Percentiles rank a stretch among this genome's conserved stretches.
Evolutionary conservation across 164 flowering plant species (phyloP).

Genomic region (Nymphaea colorata): DNA sequence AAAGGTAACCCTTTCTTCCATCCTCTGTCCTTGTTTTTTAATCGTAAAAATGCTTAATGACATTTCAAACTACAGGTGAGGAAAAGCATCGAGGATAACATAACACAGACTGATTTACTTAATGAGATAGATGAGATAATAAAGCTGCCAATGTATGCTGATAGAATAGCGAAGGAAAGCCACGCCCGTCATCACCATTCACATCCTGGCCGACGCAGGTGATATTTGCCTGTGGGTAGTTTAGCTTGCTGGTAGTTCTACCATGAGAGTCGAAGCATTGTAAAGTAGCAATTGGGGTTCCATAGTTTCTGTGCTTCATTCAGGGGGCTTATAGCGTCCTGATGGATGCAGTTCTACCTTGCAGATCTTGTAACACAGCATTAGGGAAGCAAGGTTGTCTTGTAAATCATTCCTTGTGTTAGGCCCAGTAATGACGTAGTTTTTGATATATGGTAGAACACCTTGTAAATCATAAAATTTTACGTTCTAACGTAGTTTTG

Average conservation of each 20-base stretch:
- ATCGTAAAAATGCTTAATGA: neutral
- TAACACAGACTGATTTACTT: slow-evolving; percentile 70
- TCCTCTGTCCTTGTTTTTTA: neutral
- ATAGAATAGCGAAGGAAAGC: slow-evolving; percentile 63
- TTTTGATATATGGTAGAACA: too few relatives aligned
- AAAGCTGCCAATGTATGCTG: slow-evolving; percentile 94
- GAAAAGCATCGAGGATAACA: slow-evolving; percentile 87
- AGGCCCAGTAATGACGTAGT: too few relatives aligned
- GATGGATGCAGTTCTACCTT: too few relatives aligned
- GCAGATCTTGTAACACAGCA: too few relatives aligned
- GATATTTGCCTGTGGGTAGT: slow-evolving; percentile 1
- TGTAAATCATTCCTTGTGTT: too few relatives aligned
- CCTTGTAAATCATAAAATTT: too few relatives aligned
- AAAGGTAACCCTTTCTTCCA: slow-evolving; percentile 35
- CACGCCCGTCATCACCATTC: slow-evolving; percentile 29
- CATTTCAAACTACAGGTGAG: slow-evolving; percentile 43
- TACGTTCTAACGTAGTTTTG: too few relatives aligned
- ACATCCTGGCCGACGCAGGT: slow-evolving; percentile 17
- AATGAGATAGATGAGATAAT: slow-evolving; percentile 72
- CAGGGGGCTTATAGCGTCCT: too few relatives aligned
- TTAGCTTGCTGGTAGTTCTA: neutral
- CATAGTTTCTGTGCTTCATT: too few relatives aligned
- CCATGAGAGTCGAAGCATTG: neutral
- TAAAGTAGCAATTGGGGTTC: too few relatives aligned
- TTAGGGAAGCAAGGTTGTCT: too few relatives aligned